Percentiles rank a stretch among this genome's conserved stretches.
Conservation (phyloP, 192 early-diverging fungal genomes). For the Pecoramyces ruminantium region DNA sequence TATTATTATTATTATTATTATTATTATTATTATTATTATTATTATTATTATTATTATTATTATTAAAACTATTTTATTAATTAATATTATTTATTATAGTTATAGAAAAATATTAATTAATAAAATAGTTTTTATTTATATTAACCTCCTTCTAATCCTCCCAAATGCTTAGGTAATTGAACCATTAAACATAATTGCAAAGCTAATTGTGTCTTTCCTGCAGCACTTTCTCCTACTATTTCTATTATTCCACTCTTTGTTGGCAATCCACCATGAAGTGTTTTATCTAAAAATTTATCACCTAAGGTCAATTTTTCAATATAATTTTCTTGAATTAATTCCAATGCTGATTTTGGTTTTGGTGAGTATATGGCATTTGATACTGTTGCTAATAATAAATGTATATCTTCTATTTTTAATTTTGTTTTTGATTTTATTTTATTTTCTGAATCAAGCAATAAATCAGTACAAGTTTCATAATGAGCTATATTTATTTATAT, state of each 20-base stretch:
- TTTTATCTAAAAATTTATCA: neutral
- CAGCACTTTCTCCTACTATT: slow-evolving; percentile 55
- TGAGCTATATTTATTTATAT: neutral
- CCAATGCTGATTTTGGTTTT: neutral
- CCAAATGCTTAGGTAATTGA: slow-evolving; percentile 33
- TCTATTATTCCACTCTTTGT: slow-evolving; percentile 34
- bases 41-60: no score
- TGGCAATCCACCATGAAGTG: neutral
- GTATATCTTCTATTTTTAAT: neutral
- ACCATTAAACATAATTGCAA: slow-evolving; percentile 60
- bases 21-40: no score
- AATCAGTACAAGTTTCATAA: neutral
- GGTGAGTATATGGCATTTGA: neutral
- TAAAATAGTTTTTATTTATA: no score
- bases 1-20: no score
- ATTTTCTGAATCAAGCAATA: neutral
- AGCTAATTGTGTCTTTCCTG: slow-evolving; percentile 76
- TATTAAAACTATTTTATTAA: no score
- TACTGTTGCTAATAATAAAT: neutral
- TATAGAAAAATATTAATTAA: no score
- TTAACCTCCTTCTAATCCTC: slow-evolving; percentile 44
- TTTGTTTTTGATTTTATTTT: neutral
- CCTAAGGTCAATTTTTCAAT: neutral
- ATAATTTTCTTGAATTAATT: neutral
- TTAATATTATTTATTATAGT: no score